Evolutionary conservation across 164 flowering plant genomes (phyloP).

Genomic region (Magnolia changhungtana): DNA sequence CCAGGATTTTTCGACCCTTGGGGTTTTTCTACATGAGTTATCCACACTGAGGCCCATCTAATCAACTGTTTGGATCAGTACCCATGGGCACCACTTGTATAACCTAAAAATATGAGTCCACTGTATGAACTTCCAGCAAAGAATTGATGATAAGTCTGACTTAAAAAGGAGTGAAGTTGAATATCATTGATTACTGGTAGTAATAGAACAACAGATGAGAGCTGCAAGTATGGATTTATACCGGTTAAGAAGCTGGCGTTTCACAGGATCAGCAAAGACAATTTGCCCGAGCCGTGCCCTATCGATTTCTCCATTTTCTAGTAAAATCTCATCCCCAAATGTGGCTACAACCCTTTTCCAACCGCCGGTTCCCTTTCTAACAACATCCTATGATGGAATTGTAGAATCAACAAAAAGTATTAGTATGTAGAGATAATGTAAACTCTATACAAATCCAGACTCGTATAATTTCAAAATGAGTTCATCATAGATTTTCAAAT

Average conservation of each 20-base stretch:
- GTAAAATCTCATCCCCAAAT: constrained; percentile 78
- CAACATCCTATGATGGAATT: constrained; percentile 41
- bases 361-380: constrained; percentile 91
- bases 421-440: not conserved
- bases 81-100: not conserved
- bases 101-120: not conserved
- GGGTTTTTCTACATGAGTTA: not conserved
- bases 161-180: not conserved
- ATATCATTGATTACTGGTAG: not conserved
- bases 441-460: not conserved
- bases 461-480: not conserved
- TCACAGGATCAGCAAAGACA: constrained; percentile 75
- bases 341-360: constrained; percentile 74
- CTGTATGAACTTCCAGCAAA: not conserved
- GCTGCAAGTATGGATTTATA: constrained; percentile 15
- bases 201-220: no score
- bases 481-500: not conserved
- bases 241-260: constrained; percentile 84
- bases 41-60: not conserved
- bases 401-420: not conserved
- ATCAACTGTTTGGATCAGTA: no score
- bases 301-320: constrained; percentile 69
- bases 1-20: no score
- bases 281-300: constrained; percentile 70
- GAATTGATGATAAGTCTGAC: not conserved